Base-by-base conservation (phyloP, 768 basidiomycete genomes). In the Amanita jacksonii region DNA sequence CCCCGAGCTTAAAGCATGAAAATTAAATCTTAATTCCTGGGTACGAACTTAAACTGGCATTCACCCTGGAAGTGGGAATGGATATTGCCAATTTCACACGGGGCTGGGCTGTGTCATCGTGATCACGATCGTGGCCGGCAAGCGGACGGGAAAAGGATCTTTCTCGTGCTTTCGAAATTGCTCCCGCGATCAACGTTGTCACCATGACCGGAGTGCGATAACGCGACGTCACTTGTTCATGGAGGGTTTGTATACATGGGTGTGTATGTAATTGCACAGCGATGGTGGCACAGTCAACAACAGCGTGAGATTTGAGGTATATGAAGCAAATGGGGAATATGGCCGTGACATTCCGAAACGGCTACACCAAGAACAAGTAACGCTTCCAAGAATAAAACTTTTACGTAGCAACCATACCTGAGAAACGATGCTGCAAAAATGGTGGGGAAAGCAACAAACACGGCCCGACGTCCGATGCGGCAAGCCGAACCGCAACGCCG, bases 331-430 rank as follows among this genome's bases (percentile, higher is more conserved):
- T 19, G n/a, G 36, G 43, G 35, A 37, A 38, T 45, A 37, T 36
- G 33, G 43, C 42, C 42, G 33, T 23, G 25, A 38, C 31, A 38
- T 9, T 38, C 37, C 37, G 19, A 19, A 18, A 28, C 43, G 43
- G 43, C 43, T 38, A 30, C 22, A 45, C 32, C 43, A 45, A 45
- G 43, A 45, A 37, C 24, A 27, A 45, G 35, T 33, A 45, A 45
- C 24, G 22, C 19, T 30, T 34, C 43, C 43, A 45, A 45, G 43
- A 45, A 38, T 28, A 27, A 38, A 8, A 38, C 42, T 24, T 28
- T 32, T 43, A 34, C 42, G 42, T 45, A 45, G 27, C 19, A 34
- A 41, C 18, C 18, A 41, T 10, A 22, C n/a, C 28, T 41, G 27
- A 16, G 40, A 16, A 33, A 31, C 39, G 28, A 16, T 27, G n/a